Base-by-base conservation (phyloP, 768 basidiomycete species). In the Lactarius evosmus region DNA sequence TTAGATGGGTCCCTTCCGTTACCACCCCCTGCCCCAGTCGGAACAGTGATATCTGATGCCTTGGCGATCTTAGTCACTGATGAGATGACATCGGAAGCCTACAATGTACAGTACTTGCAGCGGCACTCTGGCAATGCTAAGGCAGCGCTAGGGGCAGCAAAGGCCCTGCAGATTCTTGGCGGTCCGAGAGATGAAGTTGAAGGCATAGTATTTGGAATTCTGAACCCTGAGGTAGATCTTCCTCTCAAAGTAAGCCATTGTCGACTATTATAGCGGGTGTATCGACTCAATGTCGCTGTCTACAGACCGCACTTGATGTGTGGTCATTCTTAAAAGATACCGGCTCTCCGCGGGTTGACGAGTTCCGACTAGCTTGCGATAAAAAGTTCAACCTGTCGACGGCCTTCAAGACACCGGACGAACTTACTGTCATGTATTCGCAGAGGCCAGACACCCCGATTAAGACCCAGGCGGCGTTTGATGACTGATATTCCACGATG, bases 31-130 rank as follows among this genome's bases (percentile, higher is more conserved):
- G 75, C 77, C 7, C 77, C 82, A 1, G 76, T 86, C 17, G 82
- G 80, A 7, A 70, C 81, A 0, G 73, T 85, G 9, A 75, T 92
- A 57, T 73, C 78, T 0, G 78, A 82, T 22, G 70, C 80, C 0
- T 66, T 89, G 17, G 58, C 78, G 1, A 74, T 78, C 49, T 70
- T 93, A 49, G 73, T 93, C 5, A 85, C 91, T 0, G 77, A 75
- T 1, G 82, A 82, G 30, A 66, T 86, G 2, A 80, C 86, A 0
- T 69, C 85, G n/a, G 85, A 88, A 46, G 80, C 80, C 0, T 89
- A 81, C 77, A 94, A 91, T 70, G 82, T 85, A 19, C 84, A 90
- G 65, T 93, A 87, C 72, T 80, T 93, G 14, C 89, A 95, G 70
- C 77, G 71, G 17, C 81, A 88, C 64, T 75, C 85, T 0, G 69